Evolutionary conservation across 1,284 basidiomycete genomes (phyloP).

Genomic region (Cryptococcus sp.): DNA sequence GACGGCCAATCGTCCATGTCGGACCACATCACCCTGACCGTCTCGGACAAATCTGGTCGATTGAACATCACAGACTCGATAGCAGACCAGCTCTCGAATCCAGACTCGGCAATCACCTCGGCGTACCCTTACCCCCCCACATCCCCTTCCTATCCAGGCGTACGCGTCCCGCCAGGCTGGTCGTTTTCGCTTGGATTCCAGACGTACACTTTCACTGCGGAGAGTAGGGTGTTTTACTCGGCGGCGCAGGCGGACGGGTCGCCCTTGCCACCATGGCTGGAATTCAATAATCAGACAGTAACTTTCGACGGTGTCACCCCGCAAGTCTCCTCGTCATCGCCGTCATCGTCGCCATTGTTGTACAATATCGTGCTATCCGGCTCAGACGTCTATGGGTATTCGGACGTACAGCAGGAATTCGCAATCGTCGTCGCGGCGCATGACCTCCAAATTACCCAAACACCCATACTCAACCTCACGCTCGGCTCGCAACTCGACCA

Average conservation of each 20-base stretch:
- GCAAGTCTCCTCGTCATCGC: conserved; percentile 4
- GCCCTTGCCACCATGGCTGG: conserved; percentile 73
- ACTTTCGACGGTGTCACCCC: conserved; percentile 82
- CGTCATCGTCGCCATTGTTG: conserved; percentile 2
- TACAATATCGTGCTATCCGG: conserved; percentile 57
- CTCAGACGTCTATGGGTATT: conserved; percentile 64
- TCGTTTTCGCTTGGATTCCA: conserved; percentile 88
- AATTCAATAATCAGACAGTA: conserved; percentile 66
- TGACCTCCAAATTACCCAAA: conserved; percentile 15
- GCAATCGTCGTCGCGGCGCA: conserved; percentile 61
- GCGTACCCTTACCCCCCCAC: conserved; percentile 63
- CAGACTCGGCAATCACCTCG: conserved; percentile 48
- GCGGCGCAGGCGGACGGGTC: conserved; percentile 68
- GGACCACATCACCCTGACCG: conserved; percentile 18
- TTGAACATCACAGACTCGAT: conserved; percentile 21
- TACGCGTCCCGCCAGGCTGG: conserved; percentile 80
- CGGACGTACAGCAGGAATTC: conserved; percentile 61
- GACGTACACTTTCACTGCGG: conserved; percentile 64
- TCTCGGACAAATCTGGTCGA: conserved; percentile 14
- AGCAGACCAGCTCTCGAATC: conserved; percentile 19
- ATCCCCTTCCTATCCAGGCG: conserved; percentile 64
- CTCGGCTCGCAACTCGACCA: conserved; percentile 68
- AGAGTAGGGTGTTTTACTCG: conserved; percentile 64
- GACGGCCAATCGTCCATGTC: conserved; percentile 46
- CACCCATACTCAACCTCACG: conserved; percentile 60